Evolutionary conservation across 2,329 filamentous ascomycete species (phyloP), one percentile per base, ranked within the genome.

Genomic region (Aspergillus sp.): DNA sequence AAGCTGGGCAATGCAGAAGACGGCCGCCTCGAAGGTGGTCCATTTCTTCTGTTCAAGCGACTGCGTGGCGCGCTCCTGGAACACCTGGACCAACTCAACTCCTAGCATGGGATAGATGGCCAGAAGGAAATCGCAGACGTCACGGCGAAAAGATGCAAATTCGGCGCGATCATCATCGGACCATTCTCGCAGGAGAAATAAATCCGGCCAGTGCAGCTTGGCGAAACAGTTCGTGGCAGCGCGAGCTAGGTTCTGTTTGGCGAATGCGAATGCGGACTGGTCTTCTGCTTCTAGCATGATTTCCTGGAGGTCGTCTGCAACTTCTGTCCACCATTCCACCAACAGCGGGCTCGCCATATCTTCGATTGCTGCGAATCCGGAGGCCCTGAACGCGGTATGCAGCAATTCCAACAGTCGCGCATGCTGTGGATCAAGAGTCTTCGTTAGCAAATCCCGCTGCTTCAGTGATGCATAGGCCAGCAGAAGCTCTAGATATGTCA

Each of bases 71-170:
- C 67, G 72, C 56, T 75, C 70, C 52, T 78, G 74, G 51, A 80
- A 76, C 4, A 78, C 73, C 42, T 75, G 71, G 22, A 80, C 71
- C 32, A 81, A 61, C 5, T 75, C 75, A 24, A 77, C 70, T 0
- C 79, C 79, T 11, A 81, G 62, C 24, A 80, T 72, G 1, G 77
- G 74, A 63, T 79, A 80, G 1, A 74, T 73, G 6, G 77, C 74
- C 14, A 79, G 71, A 11, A 80, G 68, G 54, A 79, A 80, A 60
- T 81, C 79, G 52, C 75, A 75, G n/a, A 75, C 77, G 49, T 80
- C 77, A 29, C 75, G 74, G 18, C 79, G 77, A 58, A 80, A 80
- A 18, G 73, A 69, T 51, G 71, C 71, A 57, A 80, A 81, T 56
- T 77, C 74, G 56, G 69, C 71, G 31, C 76, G 67, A 29, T 81